Evolutionary conservation across 192 early-diverging fungal genomes (phyloP), one percentile per base, ranked within the genome.

Genomic region (Tieghemiomyces parasiticus): DNA sequence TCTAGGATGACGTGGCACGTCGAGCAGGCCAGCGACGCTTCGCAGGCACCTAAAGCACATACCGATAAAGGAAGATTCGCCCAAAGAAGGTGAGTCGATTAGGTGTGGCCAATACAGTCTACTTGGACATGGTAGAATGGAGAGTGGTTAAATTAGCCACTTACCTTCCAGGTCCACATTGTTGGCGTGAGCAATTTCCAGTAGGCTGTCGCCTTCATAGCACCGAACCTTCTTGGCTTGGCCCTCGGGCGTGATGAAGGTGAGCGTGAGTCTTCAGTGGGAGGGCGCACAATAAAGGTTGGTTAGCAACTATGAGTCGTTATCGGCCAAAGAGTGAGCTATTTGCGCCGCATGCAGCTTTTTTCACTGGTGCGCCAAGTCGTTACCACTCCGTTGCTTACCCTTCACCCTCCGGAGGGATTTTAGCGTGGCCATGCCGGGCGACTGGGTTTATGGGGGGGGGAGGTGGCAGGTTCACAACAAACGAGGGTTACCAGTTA

Each of bases 1-100:
- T 89, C 86, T 59, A 91, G 68, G 28, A 97, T 87, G 32, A 97
- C 85, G 68, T 97, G 95, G 73, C 93, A 95, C 0, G 91, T 93
- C 14, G 92, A 94, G 63, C 91, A 93, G 0, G 91, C 94, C 61
- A 92, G 74, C 1, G 93, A 94, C 19, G 89, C 91, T 65, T 97
- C 95, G 69, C 95, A 97, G 19, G 95, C 95, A 35, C 87, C 82
- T 84, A 63, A 52, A n/a, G n/a, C n/a, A n/a, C n/a, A 59, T 60
- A 3, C 6, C 20, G 24, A 51, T 8, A 51, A 60, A 49, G 19
- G 30, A 3, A 8, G 35, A 6, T 59, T 3, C 20, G 56, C 20
- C 25, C 32, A 56, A 3, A 8, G 44, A 35, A 6, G 19, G 24
- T n/a, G n/a, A n/a, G n/a, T n/a, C n/a, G n/a, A n/a, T n/a, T n/a